Evolutionary conservation across 768 basidiomycete species (phyloP).

Genomic region (Butyriboletus loyo): DNA sequence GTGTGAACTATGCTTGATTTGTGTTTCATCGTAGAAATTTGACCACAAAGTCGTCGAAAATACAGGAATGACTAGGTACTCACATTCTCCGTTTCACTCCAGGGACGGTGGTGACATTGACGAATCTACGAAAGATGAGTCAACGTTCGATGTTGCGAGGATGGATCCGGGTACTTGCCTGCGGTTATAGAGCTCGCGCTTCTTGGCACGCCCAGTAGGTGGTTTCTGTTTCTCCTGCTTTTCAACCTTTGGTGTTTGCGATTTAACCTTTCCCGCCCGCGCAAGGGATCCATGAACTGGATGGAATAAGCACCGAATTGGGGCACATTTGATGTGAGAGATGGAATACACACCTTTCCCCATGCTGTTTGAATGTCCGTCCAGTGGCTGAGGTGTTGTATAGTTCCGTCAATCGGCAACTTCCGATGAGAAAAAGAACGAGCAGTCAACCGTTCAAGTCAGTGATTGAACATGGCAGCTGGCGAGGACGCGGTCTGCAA

Average conservation of each 20-base stretch:
- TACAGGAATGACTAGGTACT: constrained; percentile 51
- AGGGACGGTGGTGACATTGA: constrained; percentile 84
- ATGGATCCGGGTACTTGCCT: constrained; percentile 48
- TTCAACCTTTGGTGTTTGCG: constrained; percentile 96
- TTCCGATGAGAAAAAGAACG: too few relatives aligned
- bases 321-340: background rate
- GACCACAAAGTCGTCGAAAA: constrained; percentile 23
- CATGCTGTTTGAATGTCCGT: constrained; percentile 50
- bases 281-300: constrained; percentile 98
- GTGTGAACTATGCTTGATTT: constrained; percentile 94
- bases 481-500: background rate
- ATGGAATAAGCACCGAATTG: background rate
- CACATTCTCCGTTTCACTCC: constrained; percentile 94
- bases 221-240: constrained; percentile 98
- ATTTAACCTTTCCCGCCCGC: constrained; percentile 99
- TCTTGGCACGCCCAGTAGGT: constrained; percentile 95
- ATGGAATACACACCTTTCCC: constrained; percentile 54
- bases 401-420: constrained; percentile 39
- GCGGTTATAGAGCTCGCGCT: constrained; percentile 89
- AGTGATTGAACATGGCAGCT: background rate
- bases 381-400: constrained; percentile 34
- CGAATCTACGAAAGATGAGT: constrained; percentile 53
- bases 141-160: background rate
- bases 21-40: constrained; percentile 24
- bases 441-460: too few relatives aligned